Base-by-base conservation (phyloP, 495 filamentous ascomycete species). In the Penicillium egyptiacum region DNA sequence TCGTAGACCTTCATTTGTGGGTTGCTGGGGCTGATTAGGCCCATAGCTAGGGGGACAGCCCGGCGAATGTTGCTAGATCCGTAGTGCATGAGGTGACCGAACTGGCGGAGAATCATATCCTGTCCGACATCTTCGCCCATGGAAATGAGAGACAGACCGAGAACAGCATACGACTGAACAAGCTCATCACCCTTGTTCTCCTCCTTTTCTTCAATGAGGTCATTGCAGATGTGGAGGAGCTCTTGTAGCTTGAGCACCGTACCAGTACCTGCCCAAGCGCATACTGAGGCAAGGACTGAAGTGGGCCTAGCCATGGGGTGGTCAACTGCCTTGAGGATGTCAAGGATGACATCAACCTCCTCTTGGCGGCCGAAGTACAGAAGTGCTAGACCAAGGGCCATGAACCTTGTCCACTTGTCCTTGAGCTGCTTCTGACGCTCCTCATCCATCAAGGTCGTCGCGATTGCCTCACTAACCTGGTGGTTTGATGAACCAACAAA, bases 1-100 rank as follows among this genome's bases (percentile, higher is more conserved):
- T 99, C 94, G 75, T 99, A 99, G 33, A 99, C 88, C 79, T 98
- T 99, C 93, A 99, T 99, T 70, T 98, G 95, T 8, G 94, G 94
- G 76, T 98, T 99, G 77, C 91, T 95, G 25, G 94, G 92, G 75
- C 89, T 94, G 65, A 99, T 84, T 50, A 99, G 81, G 64, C 90
- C 94, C 92, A 99, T 95, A 19, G 94, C 94, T n/a, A 99, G 80
- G 20, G 94, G 94, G 20, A 99, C 95, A 26, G 91, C 92, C 63
- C 90, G 91, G 26, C 94, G 89, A 64, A 99, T 99, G 70, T 98
- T 96, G 67, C 91, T 81, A 62, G 96, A 94, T 48, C 95, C 93
- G 65, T 99, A 99, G 76, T 99, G 94, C 94, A 99, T 99, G 35
- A 99, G 80, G 70, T 99, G 94, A 49, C 92, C 94, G 65, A 99